A percentile compares a stretch with the other conserved stretches of the same genome.
phyloP scores from a whole-genome alignment of 225 moss, liverwort and hornwort species.

The Pseudoscleropodium purum region DNA sequence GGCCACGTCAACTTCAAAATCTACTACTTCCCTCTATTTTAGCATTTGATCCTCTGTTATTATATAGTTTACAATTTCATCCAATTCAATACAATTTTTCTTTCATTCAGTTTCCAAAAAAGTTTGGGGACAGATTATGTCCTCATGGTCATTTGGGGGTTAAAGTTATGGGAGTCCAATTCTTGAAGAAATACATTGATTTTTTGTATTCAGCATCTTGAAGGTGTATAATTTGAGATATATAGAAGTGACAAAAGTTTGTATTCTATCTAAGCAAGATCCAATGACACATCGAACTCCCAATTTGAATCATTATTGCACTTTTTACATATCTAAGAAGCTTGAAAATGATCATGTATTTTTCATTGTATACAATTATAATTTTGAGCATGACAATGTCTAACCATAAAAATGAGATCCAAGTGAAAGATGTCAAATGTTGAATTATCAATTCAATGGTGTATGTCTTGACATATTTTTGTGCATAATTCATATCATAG shows the following conservation, averaged over 20 bases:
- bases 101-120: no score
- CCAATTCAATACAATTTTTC: no score
- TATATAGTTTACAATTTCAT: no score
- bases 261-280: not conserved
- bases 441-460: not conserved
- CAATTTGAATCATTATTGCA: not conserved
- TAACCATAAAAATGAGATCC: not conserved
- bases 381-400: not conserved
- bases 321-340: not conserved
- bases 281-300: not conserved
- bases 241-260: not conserved
- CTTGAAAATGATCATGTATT: fast-evolving
- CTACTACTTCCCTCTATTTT: no score
- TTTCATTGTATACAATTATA: fast-evolving
- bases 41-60: no score
- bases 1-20: no score
- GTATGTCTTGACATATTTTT: not conserved
- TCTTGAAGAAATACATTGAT: no score
- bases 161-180: not conserved
- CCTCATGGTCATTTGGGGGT: no score
- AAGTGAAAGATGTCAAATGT: not conserved
- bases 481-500: not conserved
- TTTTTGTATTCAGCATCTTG: not conserved
- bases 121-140: no score
- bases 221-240: not conserved